Percentiles rank a stretch among this genome's conserved stretches.
Conservation (phyloP, 345 rosid species). For the Melaleuca quinquenervia region DNA sequence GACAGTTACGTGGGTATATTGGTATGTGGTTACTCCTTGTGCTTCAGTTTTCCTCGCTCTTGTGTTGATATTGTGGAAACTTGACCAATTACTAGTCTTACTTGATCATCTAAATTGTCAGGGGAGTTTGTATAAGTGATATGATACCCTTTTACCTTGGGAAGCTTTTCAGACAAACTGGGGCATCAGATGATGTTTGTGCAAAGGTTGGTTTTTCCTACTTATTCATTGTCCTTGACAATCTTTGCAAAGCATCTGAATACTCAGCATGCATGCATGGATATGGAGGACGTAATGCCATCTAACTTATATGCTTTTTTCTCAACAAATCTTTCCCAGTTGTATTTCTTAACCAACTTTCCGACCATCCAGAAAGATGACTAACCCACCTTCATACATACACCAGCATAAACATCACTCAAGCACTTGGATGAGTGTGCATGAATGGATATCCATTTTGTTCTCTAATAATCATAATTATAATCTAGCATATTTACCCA, state of each 20-base stretch:
- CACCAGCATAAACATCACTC: not conserved
- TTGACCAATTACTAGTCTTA: not conserved
- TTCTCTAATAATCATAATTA: not conserved
- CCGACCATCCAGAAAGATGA: not conserved
- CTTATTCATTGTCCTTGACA: not conserved
- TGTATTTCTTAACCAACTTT: not conserved
- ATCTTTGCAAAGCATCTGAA: not conserved
- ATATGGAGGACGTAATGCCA: not conserved
- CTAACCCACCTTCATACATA: not conserved
- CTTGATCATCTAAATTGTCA: slow-evolving; percentile 9
- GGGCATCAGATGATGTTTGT: slow-evolving; percentile 68
- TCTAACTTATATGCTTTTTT: not conserved
- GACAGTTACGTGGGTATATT: slow-evolving; percentile 77
- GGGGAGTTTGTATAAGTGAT: slow-evolving; percentile 92
- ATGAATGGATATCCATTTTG: not conserved
- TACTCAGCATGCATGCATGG: not conserved
- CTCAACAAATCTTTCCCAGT: not conserved
- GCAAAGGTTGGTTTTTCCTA: slow-evolving; percentile 48
- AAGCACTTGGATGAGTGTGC: not conserved
- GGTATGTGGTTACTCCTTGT: slow-evolving; percentile 29
- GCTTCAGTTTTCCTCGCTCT: not conserved
- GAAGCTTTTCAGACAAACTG: slow-evolving; percentile 56
- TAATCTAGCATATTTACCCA: not conserved
- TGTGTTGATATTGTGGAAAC: slow-evolving; percentile 2
- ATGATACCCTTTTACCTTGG: slow-evolving; percentile 94